Base-by-base conservation (phyloP, 352 stramenopile genomes). In the Detonula confervacea region DNA sequence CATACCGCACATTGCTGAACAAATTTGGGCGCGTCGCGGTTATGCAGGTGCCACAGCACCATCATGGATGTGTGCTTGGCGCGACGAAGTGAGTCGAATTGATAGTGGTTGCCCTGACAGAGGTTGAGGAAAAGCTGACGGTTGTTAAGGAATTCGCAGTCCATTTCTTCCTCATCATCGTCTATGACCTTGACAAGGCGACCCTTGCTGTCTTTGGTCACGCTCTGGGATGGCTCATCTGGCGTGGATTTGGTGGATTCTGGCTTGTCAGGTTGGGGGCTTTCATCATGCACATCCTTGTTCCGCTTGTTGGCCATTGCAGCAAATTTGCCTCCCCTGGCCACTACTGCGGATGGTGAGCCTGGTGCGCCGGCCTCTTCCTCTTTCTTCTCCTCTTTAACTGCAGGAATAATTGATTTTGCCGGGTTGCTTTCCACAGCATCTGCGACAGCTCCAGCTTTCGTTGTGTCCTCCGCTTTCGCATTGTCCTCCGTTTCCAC, bases 11-110 rank as follows among this genome's bases (percentile, higher is more conserved):
- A 99, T 67, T 97, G 96, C 69, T 98, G 97, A 42, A 97, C 96
- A 89, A 99, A 99, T 42, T 98, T 98, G 9, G 96, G 98, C 35
- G 96, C 98, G 80, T 98, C 96, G 56, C 97, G 95, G 66, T 99
- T 99, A 79, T 97, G 97, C 22, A 99, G 86, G 83, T 99, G 97
- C 87, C 98, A 99, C 46, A 99, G 77, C 25, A 98, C 96, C 97
- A 99, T 99, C 97, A 99, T 99, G 0, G 96, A 98, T 72, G 96
- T 98, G 87, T 99, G 97, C 84, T 99, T 99, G 0, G 97, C 97
- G 52, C 97, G 92, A 22, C 97, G 95, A 33, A 99, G 90, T 81
- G 98, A 94, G 84, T 99, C 97, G 74, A 99, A 99, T 86, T 99
- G 97, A 89, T 99, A 99, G 80, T 99, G 97, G 80, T 99, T 99